Base-by-base conservation (phyloP, 306 rosid species). In the Clitoria ternatea region DNA sequence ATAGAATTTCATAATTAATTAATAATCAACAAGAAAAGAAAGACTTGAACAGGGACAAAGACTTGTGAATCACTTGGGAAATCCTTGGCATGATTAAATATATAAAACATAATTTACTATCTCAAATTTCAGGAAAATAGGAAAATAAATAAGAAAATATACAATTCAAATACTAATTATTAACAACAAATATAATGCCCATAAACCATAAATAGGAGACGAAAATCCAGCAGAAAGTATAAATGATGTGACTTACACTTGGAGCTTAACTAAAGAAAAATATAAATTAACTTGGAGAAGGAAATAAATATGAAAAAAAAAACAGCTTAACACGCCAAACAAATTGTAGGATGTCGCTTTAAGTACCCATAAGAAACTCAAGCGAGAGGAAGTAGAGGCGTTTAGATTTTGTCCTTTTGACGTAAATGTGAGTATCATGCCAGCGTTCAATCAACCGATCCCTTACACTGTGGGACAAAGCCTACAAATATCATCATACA, bases 321-420 rank as follows among this genome's bases (percentile, higher is more conserved):
- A 32, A 9, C 30, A 26, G 73, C 19, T 48, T 35, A 22, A 67
- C 27, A 26, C 42, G 55, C 7, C 66, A 73, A 79, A 48, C 44
- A 73, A 19, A 48, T 60, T 47, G 40, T 42, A 72, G 61, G 37
- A 59, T 2, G 32, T 67, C 72, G 60, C 47, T 65, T 72, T 42
- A 72, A 72, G 77, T 87, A 88, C 94, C 94, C 94, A 88, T 88
- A 67, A 88, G 90, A 79, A 76, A 88, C 85, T 88, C 94, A 30
- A 88, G 87, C 2, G 94, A 88, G 82, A 88, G 94, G 86, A 88
- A 88, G 84, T 85, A 88, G 30, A 88, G 72, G 81, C 94, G 85
- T 85, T 88, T 88, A 60, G 89, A 76, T 63, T 88, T 88, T 77
- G 82, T 85, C 88, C 85, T 85, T 86, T 83, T 83, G 84, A 88